phyloP scores from a whole-genome alignment of 2,329 filamentous ascomycete species.

The Escovopsis weberi region DNA sequence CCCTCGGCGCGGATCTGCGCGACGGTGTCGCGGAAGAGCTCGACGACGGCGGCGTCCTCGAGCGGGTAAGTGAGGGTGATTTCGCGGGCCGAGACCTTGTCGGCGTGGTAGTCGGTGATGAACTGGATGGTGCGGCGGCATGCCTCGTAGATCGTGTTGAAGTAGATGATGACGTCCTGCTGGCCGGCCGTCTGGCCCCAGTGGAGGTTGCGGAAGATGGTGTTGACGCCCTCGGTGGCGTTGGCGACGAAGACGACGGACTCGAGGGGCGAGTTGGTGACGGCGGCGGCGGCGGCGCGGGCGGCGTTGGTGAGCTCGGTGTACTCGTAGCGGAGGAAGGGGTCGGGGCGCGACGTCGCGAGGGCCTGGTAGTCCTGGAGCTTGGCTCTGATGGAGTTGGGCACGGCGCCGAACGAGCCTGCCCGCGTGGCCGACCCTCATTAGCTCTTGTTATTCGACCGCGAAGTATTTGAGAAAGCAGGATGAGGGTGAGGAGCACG shows the following conservation, averaged over 20 bases:
- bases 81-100: conserved; percentile 28
- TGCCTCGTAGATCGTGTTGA: conserved; percentile 63
- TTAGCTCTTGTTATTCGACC: too few relatives aligned
- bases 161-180: conserved; percentile 65
- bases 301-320: conserved; percentile 40
- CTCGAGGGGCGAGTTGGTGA: conserved; percentile 51
- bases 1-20: conserved; percentile 35
- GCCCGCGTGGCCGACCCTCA: too few relatives aligned
- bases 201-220: conserved; percentile 4
- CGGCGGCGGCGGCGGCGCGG: conserved; percentile 42
- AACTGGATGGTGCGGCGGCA: conserved; percentile 47
- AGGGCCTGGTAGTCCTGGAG: conserved; percentile 51
- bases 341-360: conserved; percentile 55
- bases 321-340: conserved; percentile 33
- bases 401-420: conserved; percentile 73
- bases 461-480: too few relatives aligned
- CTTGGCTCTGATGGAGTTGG: conserved; percentile 42
- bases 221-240: conserved; percentile 19
- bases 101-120: conserved; percentile 26
- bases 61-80: conserved; percentile 55
- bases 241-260: conserved; percentile 69
- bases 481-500: conserved; percentile 3
- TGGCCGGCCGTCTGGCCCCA: conserved; percentile 36
- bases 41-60: conserved; percentile 51
- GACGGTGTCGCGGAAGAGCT: conserved; percentile 45